phyloP scores from a whole-genome alignment of 2,329 filamentous ascomycete species.

The Sporothrix dimorphospora region DNA sequence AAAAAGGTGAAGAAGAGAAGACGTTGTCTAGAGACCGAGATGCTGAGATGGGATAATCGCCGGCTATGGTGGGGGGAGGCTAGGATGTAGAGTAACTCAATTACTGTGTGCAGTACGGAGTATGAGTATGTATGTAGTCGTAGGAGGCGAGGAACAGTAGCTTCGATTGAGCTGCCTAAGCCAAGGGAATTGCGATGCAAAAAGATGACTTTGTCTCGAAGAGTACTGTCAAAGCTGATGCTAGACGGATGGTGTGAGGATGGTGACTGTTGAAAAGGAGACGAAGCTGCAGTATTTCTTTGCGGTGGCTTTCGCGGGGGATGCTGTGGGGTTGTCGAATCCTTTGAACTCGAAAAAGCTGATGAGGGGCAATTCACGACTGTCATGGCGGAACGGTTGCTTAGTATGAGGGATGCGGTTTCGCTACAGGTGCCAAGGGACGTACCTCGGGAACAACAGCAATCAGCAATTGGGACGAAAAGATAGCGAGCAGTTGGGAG shows the following conservation, averaged over 20 bases:
- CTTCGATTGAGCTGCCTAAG: constrained; percentile 23
- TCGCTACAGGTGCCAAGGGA: constrained; percentile 11
- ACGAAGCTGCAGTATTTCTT: not conserved
- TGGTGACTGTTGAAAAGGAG: not conserved
- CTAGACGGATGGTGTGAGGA: not conserved
- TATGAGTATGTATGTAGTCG: not conserved
- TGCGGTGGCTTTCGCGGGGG: not conserved
- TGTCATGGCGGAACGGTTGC: constrained; percentile 22
- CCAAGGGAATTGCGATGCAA: not conserved
- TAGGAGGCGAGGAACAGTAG: not conserved
- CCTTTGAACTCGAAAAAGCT: constrained; percentile 23
- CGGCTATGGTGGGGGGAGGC: constrained; percentile 10
- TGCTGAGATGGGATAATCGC: not conserved
- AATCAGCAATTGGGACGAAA: constrained; percentile 17
- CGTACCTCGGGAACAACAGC: constrained; percentile 2
- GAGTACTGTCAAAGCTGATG: not conserved
- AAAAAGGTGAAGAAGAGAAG: not conserved
- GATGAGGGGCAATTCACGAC: constrained; percentile 22
- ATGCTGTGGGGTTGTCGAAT: constrained; percentile 16
- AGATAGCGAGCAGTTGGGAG: not conserved
- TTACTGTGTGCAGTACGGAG: constrained; percentile 2
- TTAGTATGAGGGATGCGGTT: constrained; percentile 18
- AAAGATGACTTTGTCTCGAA: not conserved
- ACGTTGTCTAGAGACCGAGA: not conserved
- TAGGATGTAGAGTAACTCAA: constrained; percentile 4